These are phyloP conservation scores for Buxus sempervirens DNA, from an alignment of 164 flowering plant genomes.

Conservation along the genomic window DNA sequence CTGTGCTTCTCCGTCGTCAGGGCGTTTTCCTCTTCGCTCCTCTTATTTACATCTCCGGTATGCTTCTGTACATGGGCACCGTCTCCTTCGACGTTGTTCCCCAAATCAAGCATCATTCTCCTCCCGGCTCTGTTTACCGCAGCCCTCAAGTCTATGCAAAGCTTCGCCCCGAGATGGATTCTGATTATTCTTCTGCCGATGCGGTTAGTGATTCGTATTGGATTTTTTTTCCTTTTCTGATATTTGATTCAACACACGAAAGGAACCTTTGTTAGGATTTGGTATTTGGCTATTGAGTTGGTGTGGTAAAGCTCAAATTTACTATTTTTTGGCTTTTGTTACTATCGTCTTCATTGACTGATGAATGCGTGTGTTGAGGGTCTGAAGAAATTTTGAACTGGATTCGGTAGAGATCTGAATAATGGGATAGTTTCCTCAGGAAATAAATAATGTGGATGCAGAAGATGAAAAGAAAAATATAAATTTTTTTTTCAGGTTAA, in stretches of 20 bases:
- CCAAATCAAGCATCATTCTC: conserved; percentile 32
- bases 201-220: conserved; percentile 40
- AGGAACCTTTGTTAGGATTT: background rate
- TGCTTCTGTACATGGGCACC: conserved; percentile 81
- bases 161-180: conserved; percentile 58
- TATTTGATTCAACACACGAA: background rate
- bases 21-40: conserved; percentile 84
- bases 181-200: conserved; percentile 61
- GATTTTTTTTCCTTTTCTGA: background rate
- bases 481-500: too few relatives aligned
- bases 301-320: background rate
- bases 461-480: too few relatives aligned
- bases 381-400: background rate
- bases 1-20: conserved; percentile 69
- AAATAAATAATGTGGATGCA: too few relatives aligned
- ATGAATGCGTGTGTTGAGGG: background rate
- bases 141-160: conserved; percentile 66
- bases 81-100: conserved; percentile 62
- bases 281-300: too few relatives aligned
- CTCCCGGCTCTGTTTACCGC: conserved; percentile 69
- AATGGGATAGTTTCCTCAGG: background rate
- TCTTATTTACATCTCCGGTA: conserved; percentile 68
- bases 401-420: background rate
- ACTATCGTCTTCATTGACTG: too few relatives aligned
- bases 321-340: background rate